phyloP scores from a whole-genome alignment of 1,284 basidiomycete genomes.

The Kwoniella shivajii region DNA sequence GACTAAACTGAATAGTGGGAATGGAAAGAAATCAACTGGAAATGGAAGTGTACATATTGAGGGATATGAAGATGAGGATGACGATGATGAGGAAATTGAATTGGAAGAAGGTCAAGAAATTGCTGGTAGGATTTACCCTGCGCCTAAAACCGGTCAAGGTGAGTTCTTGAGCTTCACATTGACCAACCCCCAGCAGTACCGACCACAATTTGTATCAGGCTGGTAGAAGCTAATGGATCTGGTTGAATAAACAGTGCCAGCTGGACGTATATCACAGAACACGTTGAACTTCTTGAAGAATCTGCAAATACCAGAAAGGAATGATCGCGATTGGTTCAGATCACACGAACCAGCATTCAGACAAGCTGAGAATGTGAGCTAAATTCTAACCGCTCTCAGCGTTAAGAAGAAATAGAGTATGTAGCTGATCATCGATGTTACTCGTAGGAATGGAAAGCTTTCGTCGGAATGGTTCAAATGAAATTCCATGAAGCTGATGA shows the following conservation, averaged over 20 bases:
- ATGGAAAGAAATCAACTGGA: not conserved
- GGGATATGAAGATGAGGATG: constrained; percentile 51
- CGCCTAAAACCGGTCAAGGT: constrained; percentile 80
- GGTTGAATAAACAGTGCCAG: constrained; percentile 63
- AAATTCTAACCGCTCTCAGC: not conserved
- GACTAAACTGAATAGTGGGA: not conserved
- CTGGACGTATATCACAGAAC: constrained; percentile 82
- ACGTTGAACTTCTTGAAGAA: constrained; percentile 74
- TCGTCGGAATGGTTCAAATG: constrained; percentile 69
- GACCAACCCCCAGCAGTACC: not conserved
- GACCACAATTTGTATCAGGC: not conserved
- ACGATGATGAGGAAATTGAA: constrained; percentile 63
- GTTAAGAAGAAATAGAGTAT: not conserved
- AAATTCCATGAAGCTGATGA: constrained; percentile 70
- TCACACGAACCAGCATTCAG: constrained; percentile 73
- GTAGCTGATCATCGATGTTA: constrained; percentile 8
- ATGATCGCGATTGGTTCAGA: constrained; percentile 78
- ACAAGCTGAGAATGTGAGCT: constrained; percentile 66
- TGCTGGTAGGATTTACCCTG: constrained; percentile 57
- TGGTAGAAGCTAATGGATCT: not conserved
- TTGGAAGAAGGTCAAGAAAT: constrained; percentile 62
- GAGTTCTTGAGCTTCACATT: not conserved
- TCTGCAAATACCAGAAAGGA: constrained; percentile 72
- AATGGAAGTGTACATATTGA: constrained; percentile 17
- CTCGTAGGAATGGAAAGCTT: constrained; percentile 74